phyloP scores from a whole-genome alignment of 768 basidiomycete species.

The Termitomyces heimii region DNA sequence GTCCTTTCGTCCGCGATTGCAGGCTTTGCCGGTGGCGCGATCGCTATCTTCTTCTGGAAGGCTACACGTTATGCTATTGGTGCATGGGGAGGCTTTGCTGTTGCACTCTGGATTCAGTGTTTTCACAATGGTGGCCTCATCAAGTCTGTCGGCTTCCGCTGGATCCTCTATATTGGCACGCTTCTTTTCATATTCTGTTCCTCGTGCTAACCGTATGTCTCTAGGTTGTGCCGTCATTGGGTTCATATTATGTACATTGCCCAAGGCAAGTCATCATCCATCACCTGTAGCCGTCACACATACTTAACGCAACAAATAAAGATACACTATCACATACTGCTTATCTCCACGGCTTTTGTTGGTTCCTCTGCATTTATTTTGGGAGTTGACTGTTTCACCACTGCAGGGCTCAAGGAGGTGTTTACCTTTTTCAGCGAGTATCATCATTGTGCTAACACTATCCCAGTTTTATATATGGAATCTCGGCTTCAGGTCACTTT shows the following conservation, averaged over 20 bases:
- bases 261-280: constrained; percentile 38
- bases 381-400: constrained; percentile 91
- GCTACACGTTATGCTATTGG: constrained; percentile 79
- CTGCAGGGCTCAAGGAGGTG: constrained; percentile 90
- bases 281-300: constrained; percentile 2
- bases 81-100: constrained; percentile 81
- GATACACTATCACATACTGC: constrained; percentile 82
- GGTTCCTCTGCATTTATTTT: constrained; percentile 89
- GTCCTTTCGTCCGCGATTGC: constrained; percentile 77
- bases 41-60: constrained; percentile 92
- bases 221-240: constrained; percentile 68
- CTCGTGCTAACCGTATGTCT: constrained; percentile 15
- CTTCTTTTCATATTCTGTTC: constrained; percentile 8
- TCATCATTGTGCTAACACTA: neutral
- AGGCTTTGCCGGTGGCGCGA: constrained; percentile 76
- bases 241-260: constrained; percentile 81
- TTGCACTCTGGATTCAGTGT: constrained; percentile 85
- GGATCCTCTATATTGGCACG: constrained; percentile 85
- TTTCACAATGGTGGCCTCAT: constrained; percentile 82
- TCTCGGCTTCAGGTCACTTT: constrained; percentile 76
- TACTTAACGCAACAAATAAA: constrained; percentile 19
- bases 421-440: constrained; percentile 12
- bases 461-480: constrained; percentile 92
- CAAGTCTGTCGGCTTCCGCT: constrained; percentile 68
- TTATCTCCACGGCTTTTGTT: constrained; percentile 84